Base-by-base conservation (phyloP, 2,329 filamentous ascomycete genomes). In the Ophiognomonia clavigignenti-juglandacearum region DNA sequence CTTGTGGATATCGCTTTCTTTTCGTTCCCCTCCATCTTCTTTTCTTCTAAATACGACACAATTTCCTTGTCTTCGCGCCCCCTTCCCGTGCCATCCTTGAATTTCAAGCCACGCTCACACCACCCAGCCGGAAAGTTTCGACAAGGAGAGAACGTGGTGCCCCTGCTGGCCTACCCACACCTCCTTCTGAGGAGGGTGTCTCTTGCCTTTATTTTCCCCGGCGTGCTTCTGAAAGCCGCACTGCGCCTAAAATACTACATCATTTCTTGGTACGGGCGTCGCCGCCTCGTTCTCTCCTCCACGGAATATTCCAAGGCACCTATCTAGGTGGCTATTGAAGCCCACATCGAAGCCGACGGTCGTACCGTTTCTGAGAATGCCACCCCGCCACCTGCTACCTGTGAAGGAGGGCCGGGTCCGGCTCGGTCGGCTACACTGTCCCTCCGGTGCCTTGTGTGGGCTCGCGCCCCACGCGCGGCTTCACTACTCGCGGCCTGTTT, bases 1-100 rank as follows among this genome's bases (percentile, higher is more conserved):
- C 36, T 27, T 38, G 29, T 19, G n/a, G 39, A 37, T 24, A 32
- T 38, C 32, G 38, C 20, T 20, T 48, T 26, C n/a, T 45, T 48
- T 22, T 27, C 20, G 27, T 37, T 18, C 4, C 13, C 16, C 3
- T 22, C 6, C 31, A 6, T n/a, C 14, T 29, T 29, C 18, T 39
- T 10, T 29, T 22, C 4, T 27, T 35, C 37, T 39, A 39, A n/a
- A n/a, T 23, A 38, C 39, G 36, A 34, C 26, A 29, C 26, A 9
- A 24, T 39, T 20, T 16, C 16, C 43, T 39, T 20, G 36, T 18
- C 26, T 34, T 26, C 34, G 13, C 27, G 36, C 43, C 22, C 4
- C 31, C 20, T 18, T 27, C n/a, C n/a, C 11, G 26, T 10, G 16
- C 23, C 20, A n/a, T 11, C 20, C 10, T n/a, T 16, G 7, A 36